phyloP scores from a whole-genome alignment of 345 rosid species.

The Passiflora organensis region DNA sequence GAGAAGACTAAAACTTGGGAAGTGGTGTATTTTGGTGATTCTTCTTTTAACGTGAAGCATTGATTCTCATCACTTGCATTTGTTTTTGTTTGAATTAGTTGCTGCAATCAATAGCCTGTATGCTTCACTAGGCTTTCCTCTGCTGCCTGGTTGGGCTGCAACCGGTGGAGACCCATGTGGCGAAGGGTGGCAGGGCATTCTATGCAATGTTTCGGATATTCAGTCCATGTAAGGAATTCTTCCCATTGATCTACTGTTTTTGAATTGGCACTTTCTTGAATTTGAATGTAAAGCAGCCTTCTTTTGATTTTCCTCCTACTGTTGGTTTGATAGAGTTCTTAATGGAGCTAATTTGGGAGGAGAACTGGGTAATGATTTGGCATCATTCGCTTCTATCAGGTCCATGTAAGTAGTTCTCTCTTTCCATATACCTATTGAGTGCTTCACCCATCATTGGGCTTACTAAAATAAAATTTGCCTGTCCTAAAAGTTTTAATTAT shows the following conservation, averaged over 20 bases:
- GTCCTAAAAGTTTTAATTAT: too few relatives aligned
- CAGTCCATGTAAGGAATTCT: slow-evolving; percentile 43
- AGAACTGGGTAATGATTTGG: slow-evolving; percentile 70
- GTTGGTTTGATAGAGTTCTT: slow-evolving; percentile 46
- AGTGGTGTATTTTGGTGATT: neutral
- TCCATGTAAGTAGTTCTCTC: slow-evolving; percentile 52
- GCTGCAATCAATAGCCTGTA: slow-evolving; percentile 75
- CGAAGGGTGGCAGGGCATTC: slow-evolving; percentile 87
- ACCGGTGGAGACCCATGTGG: slow-evolving; percentile 94
- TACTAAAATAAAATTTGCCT: too few relatives aligned
- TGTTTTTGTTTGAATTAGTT: slow-evolving; percentile 49
- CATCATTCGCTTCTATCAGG: slow-evolving; percentile 59
- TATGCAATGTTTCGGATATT: slow-evolving; percentile 57
- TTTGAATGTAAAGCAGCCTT: slow-evolving; percentile 1
- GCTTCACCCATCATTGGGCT: too few relatives aligned
- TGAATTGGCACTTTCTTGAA: neutral
- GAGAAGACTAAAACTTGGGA: neutral
- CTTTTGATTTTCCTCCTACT: neutral
- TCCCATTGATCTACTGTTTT: slow-evolving; percentile 1
- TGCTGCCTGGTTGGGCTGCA: slow-evolving; percentile 90
- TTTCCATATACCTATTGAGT: neutral
- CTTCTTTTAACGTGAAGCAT: slow-evolving; percentile 3
- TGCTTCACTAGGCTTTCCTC: slow-evolving; percentile 66
- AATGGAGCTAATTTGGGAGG: slow-evolving; percentile 94
- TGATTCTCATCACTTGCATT: slow-evolving; percentile 29